Conservation (phyloP, 2,329 filamentous ascomycete species). For the Corinectria fuckeliana region DNA sequence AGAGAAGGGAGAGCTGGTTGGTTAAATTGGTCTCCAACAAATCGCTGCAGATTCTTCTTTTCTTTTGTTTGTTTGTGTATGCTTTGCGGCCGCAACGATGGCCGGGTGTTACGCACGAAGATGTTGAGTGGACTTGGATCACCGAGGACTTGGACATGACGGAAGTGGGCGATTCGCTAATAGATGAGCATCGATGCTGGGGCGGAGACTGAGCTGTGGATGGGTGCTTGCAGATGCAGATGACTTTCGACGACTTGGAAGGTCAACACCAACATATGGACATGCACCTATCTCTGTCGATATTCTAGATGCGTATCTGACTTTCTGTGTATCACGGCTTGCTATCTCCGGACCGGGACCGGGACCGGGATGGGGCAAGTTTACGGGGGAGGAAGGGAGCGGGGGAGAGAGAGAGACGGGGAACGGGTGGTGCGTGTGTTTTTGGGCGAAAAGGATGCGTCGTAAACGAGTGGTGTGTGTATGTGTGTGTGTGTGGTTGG, state of each 20-base stretch:
- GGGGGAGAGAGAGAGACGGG: neutral
- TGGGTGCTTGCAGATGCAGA: conserved; percentile 2
- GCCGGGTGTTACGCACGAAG: conserved; percentile 13
- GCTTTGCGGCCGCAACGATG: conserved; percentile 12
- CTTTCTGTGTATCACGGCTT: neutral
- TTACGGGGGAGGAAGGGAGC: neutral
- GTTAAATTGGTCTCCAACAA: neutral
- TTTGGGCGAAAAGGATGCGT: neutral
- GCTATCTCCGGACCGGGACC: conserved; percentile 19
- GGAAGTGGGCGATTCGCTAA: conserved; percentile 14
- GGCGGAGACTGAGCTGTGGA: conserved; percentile 2
- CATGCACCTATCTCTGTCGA: conserved; percentile 10
- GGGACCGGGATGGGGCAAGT: conserved; percentile 9
- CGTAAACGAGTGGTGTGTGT: neutral
- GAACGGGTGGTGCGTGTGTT: conserved; percentile 14
- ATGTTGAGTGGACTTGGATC: neutral
- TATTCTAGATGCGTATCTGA: neutral
- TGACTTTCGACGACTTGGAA: neutral
- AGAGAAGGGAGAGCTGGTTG: neutral
- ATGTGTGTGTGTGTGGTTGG: neutral
- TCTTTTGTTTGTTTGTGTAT: neutral
- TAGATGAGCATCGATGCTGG: neutral
- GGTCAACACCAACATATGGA: conserved; percentile 8
- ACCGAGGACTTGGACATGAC: conserved; percentile 1
- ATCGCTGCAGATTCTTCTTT: neutral